A percentile compares a stretch with the other conserved stretches of the same genome.
Conservation (phyloP, 192 early-diverging fungal species). For the Pilaira anomala region DNA sequence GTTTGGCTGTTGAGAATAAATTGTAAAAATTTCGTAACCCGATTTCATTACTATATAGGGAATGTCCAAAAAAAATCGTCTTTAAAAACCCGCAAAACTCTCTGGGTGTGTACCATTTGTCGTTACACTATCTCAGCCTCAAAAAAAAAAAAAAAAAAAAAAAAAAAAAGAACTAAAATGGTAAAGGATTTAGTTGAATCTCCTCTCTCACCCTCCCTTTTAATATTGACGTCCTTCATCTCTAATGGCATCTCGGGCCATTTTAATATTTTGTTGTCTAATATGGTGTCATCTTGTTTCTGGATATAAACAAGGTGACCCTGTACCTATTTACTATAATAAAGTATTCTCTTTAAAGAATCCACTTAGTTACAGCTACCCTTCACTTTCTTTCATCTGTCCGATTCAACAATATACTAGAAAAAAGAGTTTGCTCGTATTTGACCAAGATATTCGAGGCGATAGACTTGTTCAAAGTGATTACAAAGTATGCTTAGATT, state of each 20-base stretch:
- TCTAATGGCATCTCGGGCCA: too few relatives aligned
- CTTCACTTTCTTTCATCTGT: conserved; percentile 64
- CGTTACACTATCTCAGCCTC: too few relatives aligned
- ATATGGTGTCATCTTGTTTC: background rate
- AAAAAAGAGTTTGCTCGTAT: conserved; percentile 38
- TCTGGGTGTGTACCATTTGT: too few relatives aligned
- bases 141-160: too few relatives aligned
- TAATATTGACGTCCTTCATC: background rate
- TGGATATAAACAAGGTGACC: conserved; percentile 40
- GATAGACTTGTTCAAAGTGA: conserved; percentile 56
- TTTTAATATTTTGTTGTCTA: background rate
- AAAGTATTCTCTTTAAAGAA: conserved; percentile 69
- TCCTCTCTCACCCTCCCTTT: background rate
- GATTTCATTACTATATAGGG: too few relatives aligned
- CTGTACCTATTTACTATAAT: conserved; percentile 61
- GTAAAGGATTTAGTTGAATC: too few relatives aligned
- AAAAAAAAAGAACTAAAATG: too few relatives aligned
- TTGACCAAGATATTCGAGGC: conserved; percentile 69
- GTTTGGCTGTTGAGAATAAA: too few relatives aligned
- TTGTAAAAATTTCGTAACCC: too few relatives aligned
- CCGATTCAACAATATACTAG: conserved; percentile 29
- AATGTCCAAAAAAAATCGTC: too few relatives aligned
- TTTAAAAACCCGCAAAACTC: too few relatives aligned
- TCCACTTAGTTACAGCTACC: conserved; percentile 62
- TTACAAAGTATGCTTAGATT: conserved; percentile 35